phyloP scores from a whole-genome alignment of 2,329 filamentous ascomycete genomes.

The Stachybotrys echinatus region DNA sequence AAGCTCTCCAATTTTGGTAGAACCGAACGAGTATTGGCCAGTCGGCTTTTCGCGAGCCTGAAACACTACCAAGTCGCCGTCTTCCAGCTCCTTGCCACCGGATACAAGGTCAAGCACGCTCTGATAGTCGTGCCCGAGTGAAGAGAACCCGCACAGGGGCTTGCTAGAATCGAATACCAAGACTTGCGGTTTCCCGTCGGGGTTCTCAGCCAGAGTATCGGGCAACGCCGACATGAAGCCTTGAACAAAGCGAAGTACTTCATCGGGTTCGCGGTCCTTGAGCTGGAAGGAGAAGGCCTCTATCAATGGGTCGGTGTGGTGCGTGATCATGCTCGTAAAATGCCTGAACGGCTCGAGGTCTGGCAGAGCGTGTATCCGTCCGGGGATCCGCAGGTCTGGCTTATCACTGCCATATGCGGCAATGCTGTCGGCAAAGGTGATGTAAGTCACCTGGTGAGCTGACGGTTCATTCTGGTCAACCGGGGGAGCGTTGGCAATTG shows the following conservation, averaged over 20 bases:
- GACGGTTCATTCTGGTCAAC: slow-evolving; percentile 10
- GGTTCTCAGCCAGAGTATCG: slow-evolving; percentile 59
- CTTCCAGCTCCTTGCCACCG: slow-evolving; percentile 35
- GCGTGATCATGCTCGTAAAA: slow-evolving; percentile 71
- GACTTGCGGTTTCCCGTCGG: slow-evolving; percentile 73
- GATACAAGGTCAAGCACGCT: slow-evolving; percentile 37
- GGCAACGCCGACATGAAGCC: slow-evolving; percentile 64
- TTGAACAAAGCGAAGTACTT: slow-evolving; percentile 57
- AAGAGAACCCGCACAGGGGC: slow-evolving; percentile 71
- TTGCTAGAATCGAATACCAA: slow-evolving; percentile 69
- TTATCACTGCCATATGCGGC: slow-evolving; percentile 81
- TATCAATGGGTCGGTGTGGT: slow-evolving; percentile 61
- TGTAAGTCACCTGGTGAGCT: slow-evolving; percentile 24
- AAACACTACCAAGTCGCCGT: slow-evolving; percentile 73
- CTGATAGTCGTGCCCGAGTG: slow-evolving; percentile 64
- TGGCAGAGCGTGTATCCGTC: slow-evolving; percentile 60
- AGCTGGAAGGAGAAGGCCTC: slow-evolving; percentile 69
- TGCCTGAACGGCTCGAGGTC: slow-evolving; percentile 50
- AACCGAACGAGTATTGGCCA: slow-evolving; percentile 54
- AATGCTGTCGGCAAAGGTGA: slow-evolving; percentile 55
- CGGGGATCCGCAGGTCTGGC: slow-evolving; percentile 73
- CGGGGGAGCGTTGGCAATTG: slow-evolving; percentile 13
- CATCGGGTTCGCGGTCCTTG: slow-evolving; percentile 41
- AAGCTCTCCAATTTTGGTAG: slow-evolving; percentile 65
- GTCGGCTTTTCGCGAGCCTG: slow-evolving; percentile 67